Evolutionary conservation across 768 basidiomycete species (phyloP), one percentile per base, ranked within the genome.

Genomic region (Tricholoma flavovirens): DNA sequence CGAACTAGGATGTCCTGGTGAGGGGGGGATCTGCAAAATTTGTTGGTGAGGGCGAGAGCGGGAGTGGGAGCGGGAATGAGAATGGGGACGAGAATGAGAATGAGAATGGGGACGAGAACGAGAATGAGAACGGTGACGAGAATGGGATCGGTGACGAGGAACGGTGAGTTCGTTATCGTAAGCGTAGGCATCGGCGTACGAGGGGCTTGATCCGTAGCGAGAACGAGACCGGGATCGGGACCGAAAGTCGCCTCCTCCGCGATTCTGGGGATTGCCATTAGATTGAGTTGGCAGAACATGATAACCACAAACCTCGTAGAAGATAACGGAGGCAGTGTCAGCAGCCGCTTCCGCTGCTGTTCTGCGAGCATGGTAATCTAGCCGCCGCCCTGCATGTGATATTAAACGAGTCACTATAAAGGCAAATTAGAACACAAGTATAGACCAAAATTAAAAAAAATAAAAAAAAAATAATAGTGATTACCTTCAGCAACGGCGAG

Each of bases 401-500:
- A 86, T 75, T 4, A 90, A 68, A 30, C 80, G 78, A 24, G 79
- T 75, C 3, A 81, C 87, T 88, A 59, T 12, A 45, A 33, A 58
- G 61, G 19, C 22, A 35, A 49, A 54, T 45, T 49, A 48, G 14
- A 46, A 45, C 17, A 21, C 60, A 58, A 30, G 17, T 45, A 53
- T 19, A 35, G 48, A 14, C n/a, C n/a, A n/a, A n/a, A n/a, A n/a
- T n/a, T n/a, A n/a, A n/a, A n/a, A n/a, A n/a, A n/a, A n/a, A n/a
- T n/a, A 36, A 32, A 8, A 36, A 48, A 21, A 51, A 26, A 29
- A 56, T n/a, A 32, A 17, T 43, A 10, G 56, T 26, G n/a, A 60
- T 54, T 61, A 86, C 87, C 83, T 81, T 90, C 88, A 36, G 80
- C 88, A 22, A 86, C 75, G 10, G 88, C 86, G 24, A 88, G 73